A percentile compares a stretch with the other conserved stretches of the same genome.
These are phyloP conservation scores for Aspergillus japonicus DNA, from an alignment of 2,329 filamentous ascomycete genomes.

Conservation along the genomic window DNA sequence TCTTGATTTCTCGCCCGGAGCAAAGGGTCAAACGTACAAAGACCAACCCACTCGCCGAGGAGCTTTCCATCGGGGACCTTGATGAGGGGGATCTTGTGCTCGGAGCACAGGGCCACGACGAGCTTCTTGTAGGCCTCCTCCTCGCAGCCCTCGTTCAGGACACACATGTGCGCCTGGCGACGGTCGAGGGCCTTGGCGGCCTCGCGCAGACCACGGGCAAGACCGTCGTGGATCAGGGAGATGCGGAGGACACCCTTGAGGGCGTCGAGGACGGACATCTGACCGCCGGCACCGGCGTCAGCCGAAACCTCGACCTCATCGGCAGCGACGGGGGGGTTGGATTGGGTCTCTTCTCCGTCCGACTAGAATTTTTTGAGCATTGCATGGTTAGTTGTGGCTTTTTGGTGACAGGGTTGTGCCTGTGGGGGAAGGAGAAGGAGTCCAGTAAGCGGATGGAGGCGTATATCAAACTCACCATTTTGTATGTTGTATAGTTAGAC, in stretches of 20 bases:
- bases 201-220: slow-evolving; percentile 96
- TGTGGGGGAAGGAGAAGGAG: no score
- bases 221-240: slow-evolving; percentile 98
- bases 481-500: slow-evolving; percentile 33
- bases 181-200: slow-evolving; percentile 98
- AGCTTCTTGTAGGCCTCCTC: slow-evolving; percentile 99
- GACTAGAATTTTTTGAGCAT: slow-evolving; percentile 58
- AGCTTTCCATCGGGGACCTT: slow-evolving; percentile 99
- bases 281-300: slow-evolving; percentile 66
- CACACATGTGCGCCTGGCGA: slow-evolving; percentile 99
- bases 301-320: slow-evolving; percentile 94
- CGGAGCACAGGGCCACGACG: slow-evolving; percentile 94
- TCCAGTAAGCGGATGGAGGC: not conserved
- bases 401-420: not conserved
- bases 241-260: slow-evolving; percentile 99
- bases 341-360: slow-evolving; percentile 99
- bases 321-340: slow-evolving; percentile 62
- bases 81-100: slow-evolving; percentile 99
- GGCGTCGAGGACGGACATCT: slow-evolving; percentile 97
- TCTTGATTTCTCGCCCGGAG: no score
- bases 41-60: slow-evolving; percentile 98
- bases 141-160: slow-evolving; percentile 99
- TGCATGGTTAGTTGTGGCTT: slow-evolving; percentile 19
- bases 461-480: slow-evolving; percentile 45
- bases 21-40: slow-evolving; percentile 71